Percentiles rank a stretch among this genome's conserved stretches.
Evolutionary conservation across 257 asterid genomes (phyloP).

Genomic region (Jacaranda mimosifolia): DNA sequence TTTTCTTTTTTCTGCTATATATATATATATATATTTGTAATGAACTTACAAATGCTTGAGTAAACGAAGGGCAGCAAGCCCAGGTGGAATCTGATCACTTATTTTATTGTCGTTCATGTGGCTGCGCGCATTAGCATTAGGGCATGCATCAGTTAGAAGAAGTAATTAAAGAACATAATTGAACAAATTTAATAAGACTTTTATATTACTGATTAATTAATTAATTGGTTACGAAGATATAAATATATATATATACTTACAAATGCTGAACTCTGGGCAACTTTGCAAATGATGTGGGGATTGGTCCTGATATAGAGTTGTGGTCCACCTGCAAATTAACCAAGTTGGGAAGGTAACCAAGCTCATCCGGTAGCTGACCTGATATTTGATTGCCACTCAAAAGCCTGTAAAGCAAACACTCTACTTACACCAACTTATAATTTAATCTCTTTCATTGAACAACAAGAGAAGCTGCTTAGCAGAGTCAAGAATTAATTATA

Average conservation of each 20-base stretch:
- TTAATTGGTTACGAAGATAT: slow-evolving; percentile 6
- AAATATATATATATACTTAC: slow-evolving; percentile 40
- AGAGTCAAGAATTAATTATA: not conserved
- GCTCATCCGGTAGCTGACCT: slow-evolving; percentile 61
- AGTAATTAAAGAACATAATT: not conserved
- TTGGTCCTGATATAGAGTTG: slow-evolving; percentile 55
- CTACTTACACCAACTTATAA: not conserved
- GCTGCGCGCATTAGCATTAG: slow-evolving; percentile 38
- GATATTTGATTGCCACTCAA: slow-evolving; percentile 56
- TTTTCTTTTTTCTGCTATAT: no score
- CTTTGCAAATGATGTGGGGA: slow-evolving; percentile 58
- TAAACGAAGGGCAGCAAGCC: slow-evolving; percentile 43
- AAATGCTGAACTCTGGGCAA: slow-evolving; percentile 52
- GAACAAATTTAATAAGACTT: slow-evolving; percentile 7
- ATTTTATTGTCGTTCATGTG: slow-evolving; percentile 65
- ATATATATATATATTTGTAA: not conserved
- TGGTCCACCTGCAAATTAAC: slow-evolving; percentile 53
- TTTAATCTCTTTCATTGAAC: slow-evolving; percentile 5
- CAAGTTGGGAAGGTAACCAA: slow-evolving; percentile 55
- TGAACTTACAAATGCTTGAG: slow-evolving; percentile 58
- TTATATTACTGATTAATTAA: not conserved
- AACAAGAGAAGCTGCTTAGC: slow-evolving; percentile 10
- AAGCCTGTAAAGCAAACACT: slow-evolving; percentile 44
- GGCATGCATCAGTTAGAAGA: slow-evolving; percentile 1
- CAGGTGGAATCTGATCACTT: slow-evolving; percentile 62